Conservation (phyloP, 495 filamentous ascomycete genomes). For the Hamigera avellanea region DNA sequence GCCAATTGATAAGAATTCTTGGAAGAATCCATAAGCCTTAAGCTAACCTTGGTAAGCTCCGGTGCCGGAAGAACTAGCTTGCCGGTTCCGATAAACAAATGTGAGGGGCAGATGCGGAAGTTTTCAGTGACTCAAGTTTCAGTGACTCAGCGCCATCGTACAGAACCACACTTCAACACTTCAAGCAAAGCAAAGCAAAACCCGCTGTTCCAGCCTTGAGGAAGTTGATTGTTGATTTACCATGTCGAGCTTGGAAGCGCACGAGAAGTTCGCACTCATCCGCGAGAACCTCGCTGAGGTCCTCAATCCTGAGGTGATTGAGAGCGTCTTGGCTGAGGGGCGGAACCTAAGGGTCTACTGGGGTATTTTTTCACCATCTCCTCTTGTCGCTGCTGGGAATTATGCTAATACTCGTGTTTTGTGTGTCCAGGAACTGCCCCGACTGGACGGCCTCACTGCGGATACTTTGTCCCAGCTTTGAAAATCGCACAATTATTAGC, state of each 20-base stretch:
- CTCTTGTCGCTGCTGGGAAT: too few relatives aligned
- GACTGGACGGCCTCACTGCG: slow-evolving; percentile 67
- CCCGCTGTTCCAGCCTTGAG: too few relatives aligned
- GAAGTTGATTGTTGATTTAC: too few relatives aligned
- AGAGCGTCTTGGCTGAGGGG: slow-evolving; percentile 59
- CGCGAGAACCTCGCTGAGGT: slow-evolving; percentile 71
- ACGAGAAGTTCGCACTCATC: slow-evolving; percentile 68
- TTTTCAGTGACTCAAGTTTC: too few relatives aligned
- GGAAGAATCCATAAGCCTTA: neutral
- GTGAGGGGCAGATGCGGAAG: too few relatives aligned
- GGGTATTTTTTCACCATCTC: slow-evolving; percentile 35
- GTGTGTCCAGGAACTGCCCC: slow-evolving; percentile 54
- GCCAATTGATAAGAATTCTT: too few relatives aligned
- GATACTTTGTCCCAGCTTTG: slow-evolving; percentile 61
- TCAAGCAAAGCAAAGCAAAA: too few relatives aligned
- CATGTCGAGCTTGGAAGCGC: too few relatives aligned
- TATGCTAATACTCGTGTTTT: slow-evolving; percentile 5
- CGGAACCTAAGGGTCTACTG: slow-evolving; percentile 71
- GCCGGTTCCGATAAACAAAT: too few relatives aligned
- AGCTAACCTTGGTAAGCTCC: neutral
- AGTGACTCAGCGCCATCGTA: too few relatives aligned
- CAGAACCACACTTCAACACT: too few relatives aligned
- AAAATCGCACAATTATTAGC: slow-evolving; percentile 84
- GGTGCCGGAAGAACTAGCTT: too few relatives aligned
- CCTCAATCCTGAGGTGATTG: slow-evolving; percentile 77